phyloP scores from a whole-genome alignment of 2,329 filamentous ascomycete genomes.

The Aphanoascus verrucosus region DNA sequence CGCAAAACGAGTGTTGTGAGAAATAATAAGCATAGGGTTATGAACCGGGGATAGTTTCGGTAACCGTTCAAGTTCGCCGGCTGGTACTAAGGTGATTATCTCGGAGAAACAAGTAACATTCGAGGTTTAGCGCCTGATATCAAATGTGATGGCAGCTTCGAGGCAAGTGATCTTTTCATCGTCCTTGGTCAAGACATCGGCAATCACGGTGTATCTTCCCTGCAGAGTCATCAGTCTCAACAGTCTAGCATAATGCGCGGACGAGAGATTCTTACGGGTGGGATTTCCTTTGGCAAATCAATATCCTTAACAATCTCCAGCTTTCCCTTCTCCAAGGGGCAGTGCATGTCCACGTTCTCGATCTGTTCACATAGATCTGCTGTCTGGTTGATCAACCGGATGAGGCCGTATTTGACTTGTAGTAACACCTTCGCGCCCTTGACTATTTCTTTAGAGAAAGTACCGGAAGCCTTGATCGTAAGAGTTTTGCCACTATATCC shows the following conservation, averaged over 20 bases:
- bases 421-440: slow-evolving; percentile 72
- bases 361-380: slow-evolving; percentile 85
- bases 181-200: slow-evolving; percentile 69
- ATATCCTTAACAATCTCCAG: slow-evolving; percentile 68
- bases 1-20: not conserved
- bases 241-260: not conserved
- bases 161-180: slow-evolving; percentile 74
- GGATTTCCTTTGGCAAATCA: slow-evolving; percentile 74
- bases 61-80: not conserved
- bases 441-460: slow-evolving; percentile 60
- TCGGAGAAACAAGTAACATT: too few species aligned
- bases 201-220: slow-evolving; percentile 83
- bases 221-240: slow-evolving; percentile 27
- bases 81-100: not conserved
- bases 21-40: not conserved
- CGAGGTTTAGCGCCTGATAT: not conserved
- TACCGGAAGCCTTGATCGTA: slow-evolving; percentile 65
- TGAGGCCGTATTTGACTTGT: slow-evolving; percentile 87
- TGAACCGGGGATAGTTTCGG: not conserved
- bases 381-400: slow-evolving; percentile 70
- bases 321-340: slow-evolving; percentile 72
- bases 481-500: slow-evolving; percentile 60
- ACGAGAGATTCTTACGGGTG: slow-evolving; percentile 56
- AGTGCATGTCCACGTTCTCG: slow-evolving; percentile 75
- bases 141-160: slow-evolving; percentile 42